phyloP scores from a whole-genome alignment of 225 moss, liverwort and hornwort species.

The Bryoerythrophyllum caledonicum region DNA sequence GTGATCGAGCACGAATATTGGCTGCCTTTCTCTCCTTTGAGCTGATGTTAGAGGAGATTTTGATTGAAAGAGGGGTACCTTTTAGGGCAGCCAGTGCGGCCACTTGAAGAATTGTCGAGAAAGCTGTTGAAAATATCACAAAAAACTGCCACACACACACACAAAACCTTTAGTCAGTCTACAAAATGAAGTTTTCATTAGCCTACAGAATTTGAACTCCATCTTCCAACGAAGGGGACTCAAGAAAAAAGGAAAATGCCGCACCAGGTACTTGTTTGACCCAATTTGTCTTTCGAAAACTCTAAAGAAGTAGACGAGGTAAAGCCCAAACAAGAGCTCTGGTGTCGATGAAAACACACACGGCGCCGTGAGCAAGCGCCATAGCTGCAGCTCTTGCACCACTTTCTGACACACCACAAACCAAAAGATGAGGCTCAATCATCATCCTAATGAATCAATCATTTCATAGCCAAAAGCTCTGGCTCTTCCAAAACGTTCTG shows the following conservation, averaged over 20 bases:
- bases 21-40: no score
- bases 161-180: constrained; percentile 18
- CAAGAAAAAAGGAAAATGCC: background rate
- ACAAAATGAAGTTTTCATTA: background rate
- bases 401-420: constrained; percentile 53
- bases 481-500: no score
- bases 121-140: constrained; percentile 69
- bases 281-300: constrained; percentile 99
- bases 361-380: constrained; percentile 80
- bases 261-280: constrained; percentile 92
- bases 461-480: no score
- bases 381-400: constrained; percentile 81
- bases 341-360: constrained; percentile 87
- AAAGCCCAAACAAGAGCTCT: constrained; percentile 89
- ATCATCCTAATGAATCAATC: no score
- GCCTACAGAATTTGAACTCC: background rate
- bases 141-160: constrained; percentile 58
- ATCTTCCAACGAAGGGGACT: background rate
- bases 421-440: constrained; percentile 9
- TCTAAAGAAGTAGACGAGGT: constrained; percentile 94
- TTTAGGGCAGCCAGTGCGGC: constrained; percentile 67
- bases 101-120: constrained; percentile 72
- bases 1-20: no score
- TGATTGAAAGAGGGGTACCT: constrained; percentile 37
- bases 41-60: no score